Conservation (phyloP, 2,329 filamentous ascomycete genomes). For the Kalaharituber pfeilii region DNA sequence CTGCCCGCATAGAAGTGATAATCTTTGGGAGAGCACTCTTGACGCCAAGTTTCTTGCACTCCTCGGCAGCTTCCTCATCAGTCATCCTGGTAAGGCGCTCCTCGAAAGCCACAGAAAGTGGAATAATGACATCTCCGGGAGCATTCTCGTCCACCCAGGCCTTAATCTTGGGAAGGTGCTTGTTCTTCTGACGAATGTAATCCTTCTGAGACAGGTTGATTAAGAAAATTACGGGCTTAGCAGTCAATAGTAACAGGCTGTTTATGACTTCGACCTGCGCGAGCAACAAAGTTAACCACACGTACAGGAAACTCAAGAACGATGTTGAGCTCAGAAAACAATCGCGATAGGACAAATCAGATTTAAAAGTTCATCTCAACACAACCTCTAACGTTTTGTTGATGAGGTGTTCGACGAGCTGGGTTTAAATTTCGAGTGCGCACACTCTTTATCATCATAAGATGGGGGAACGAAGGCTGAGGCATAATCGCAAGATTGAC, state of each 20-base stretch:
- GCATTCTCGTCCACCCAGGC: constrained; percentile 93
- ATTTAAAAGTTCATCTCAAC: constrained; percentile 66
- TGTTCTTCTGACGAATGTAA: constrained; percentile 98
- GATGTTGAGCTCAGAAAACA: no score
- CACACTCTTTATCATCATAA: constrained; percentile 95
- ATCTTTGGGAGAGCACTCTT: constrained; percentile 86
- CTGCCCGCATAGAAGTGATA: constrained; percentile 81
- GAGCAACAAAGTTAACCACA: no score
- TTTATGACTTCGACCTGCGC: constrained; percentile 89
- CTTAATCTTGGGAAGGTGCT: constrained; percentile 82
- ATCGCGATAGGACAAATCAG: constrained; percentile 48
- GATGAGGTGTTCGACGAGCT: constrained; percentile 94
- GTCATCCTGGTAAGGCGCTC: constrained; percentile 71
- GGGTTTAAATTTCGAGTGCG: constrained; percentile 84
- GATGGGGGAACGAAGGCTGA: constrained; percentile 26
- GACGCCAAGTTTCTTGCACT: constrained; percentile 64
- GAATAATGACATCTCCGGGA: constrained; percentile 73
- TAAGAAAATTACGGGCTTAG: constrained; percentile 92
- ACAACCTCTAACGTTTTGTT: constrained; percentile 56
- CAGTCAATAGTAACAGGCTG: constrained; percentile 81
- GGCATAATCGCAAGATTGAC: constrained; percentile 12
- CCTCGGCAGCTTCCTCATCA: constrained; percentile 60
- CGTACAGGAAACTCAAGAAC: constrained; percentile 10
- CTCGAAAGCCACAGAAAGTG: constrained; percentile 82
- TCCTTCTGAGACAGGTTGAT: constrained; percentile 96